Evolutionary conservation across 2,329 filamentous ascomycete species (phyloP).

Genomic region (Drechslera avenae): DNA sequence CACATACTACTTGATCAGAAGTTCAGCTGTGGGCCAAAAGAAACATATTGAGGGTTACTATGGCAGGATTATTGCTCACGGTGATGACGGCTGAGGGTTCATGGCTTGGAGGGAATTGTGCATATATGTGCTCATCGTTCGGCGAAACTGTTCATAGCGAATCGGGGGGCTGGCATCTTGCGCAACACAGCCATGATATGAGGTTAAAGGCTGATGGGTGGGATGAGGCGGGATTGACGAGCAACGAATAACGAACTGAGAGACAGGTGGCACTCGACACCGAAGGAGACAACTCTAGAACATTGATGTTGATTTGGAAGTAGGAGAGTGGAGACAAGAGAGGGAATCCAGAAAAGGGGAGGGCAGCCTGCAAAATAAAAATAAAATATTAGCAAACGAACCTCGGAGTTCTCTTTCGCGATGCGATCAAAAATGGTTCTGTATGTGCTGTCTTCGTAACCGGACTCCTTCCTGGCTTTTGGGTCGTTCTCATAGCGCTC

Average conservation of each 20-base stretch:
- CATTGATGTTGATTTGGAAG: not conserved
- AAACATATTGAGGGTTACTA: not conserved
- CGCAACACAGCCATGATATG: not conserved
- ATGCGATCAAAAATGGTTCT: conserved; percentile 78
- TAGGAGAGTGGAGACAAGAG: not conserved
- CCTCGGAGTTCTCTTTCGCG: conserved; percentile 73
- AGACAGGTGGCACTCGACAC: conserved; percentile 21
- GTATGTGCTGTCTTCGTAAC: conserved; percentile 73
- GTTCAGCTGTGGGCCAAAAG: not conserved
- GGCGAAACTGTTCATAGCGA: not conserved
- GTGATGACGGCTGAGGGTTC: not conserved
- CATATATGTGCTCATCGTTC: not conserved
- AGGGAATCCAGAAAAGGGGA: not conserved
- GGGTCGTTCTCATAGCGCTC: conserved; percentile 76
- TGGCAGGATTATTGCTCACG: not conserved
- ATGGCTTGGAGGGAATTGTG: not conserved
- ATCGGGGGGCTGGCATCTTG: not conserved
- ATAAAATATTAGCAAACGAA: conserved; percentile 54
- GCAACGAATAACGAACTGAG: not conserved
- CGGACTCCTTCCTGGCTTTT: conserved; percentile 59
- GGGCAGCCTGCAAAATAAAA: not conserved
- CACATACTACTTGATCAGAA: not conserved
- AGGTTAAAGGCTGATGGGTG: not conserved
- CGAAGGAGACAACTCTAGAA: conserved; percentile 13
- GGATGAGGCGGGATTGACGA: not conserved